A percentile compares a stretch with the other conserved stretches of the same genome.
phyloP scores from a whole-genome alignment of 257 asterid genomes.

The Nicotiana noctiflora region DNA sequence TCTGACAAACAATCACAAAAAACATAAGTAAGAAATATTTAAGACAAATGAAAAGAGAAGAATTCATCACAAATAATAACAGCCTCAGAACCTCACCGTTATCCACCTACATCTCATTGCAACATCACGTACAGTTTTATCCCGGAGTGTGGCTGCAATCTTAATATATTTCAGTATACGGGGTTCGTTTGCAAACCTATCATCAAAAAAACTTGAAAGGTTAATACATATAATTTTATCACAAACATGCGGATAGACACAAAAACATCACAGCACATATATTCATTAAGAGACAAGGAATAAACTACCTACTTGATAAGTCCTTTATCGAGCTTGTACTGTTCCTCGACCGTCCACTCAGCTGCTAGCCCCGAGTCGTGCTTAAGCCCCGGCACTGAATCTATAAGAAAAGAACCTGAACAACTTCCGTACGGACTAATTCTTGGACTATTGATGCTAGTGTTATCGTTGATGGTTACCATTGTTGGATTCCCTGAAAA shows the following conservation, averaged over 20 bases:
- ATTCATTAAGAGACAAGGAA: conserved; percentile 21
- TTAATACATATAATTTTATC: background rate
- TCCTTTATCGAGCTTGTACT: conserved; percentile 73
- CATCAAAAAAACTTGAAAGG: background rate
- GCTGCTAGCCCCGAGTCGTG: conserved; percentile 71
- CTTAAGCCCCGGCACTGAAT: conserved; percentile 65
- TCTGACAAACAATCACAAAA: conserved; percentile 37
- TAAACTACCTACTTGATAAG: conserved; percentile 74
- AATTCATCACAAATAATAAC: conserved; percentile 7
- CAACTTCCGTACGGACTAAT: conserved; percentile 33
- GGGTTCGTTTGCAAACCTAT: conserved; percentile 63
- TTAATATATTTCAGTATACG: conserved; percentile 64
- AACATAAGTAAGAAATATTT: conserved; percentile 14
- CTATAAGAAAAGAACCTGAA: conserved; percentile 40
- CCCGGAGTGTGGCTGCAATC: conserved; percentile 66
- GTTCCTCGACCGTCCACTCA: conserved; percentile 81
- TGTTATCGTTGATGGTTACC: background rate
- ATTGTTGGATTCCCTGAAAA: conserved; percentile 30
- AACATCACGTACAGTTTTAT: conserved; percentile 88
- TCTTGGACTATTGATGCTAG: conserved; percentile 17
- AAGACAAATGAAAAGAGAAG: conserved; percentile 13
- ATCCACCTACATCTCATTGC: conserved; percentile 95
- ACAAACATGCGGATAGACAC: background rate
- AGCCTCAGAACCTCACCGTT: conserved; percentile 43
- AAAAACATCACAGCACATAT: background rate